Evolutionary conservation across 1,139 yeast genomes (phyloP).

Genomic region (Protomyces inouyei): DNA sequence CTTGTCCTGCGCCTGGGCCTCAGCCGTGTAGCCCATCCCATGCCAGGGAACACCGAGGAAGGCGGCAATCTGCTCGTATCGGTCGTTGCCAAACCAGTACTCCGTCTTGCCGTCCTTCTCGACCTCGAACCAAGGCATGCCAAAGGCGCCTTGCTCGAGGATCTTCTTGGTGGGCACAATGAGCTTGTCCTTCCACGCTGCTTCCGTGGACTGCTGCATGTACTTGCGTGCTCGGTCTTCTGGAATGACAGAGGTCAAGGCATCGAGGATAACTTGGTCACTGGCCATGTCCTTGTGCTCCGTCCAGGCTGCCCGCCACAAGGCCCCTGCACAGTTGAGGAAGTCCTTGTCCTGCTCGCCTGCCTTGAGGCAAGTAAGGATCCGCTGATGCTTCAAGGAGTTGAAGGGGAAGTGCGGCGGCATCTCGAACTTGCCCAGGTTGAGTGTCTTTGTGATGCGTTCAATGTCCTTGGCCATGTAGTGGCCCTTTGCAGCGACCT

Average conservation of each 20-base stretch:
- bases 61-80: constrained; percentile 12
- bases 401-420: constrained; percentile 21
- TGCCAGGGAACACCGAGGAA: constrained; percentile 16
- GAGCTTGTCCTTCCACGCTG: constrained; percentile 3
- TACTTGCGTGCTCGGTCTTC: constrained; percentile 8
- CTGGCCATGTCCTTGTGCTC: constrained; percentile 23
- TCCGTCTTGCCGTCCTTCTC: constrained; percentile 6
- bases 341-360: constrained; percentile 14
- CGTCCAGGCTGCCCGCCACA: constrained; percentile 21
- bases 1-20: not conserved
- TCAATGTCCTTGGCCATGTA: constrained; percentile 9
- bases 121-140: constrained; percentile 24
- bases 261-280: constrained; percentile 3
- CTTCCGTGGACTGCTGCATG: constrained; percentile 5
- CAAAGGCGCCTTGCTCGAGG: constrained; percentile 16
- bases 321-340: constrained; percentile 14
- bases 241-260: constrained; percentile 13
- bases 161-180: constrained; percentile 8
- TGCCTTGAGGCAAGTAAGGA: constrained; percentile 1
- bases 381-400: constrained; percentile 13
- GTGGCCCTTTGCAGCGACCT: constrained; percentile 3
- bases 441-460: constrained; percentile 1
- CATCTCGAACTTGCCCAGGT: constrained; percentile 10
- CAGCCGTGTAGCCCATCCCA: not conserved
- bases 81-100: constrained; percentile 19